These are phyloP conservation scores for Dryas alaskensis DNA, from an alignment of 306 rosid genomes.

Conservation along the genomic window DNA sequence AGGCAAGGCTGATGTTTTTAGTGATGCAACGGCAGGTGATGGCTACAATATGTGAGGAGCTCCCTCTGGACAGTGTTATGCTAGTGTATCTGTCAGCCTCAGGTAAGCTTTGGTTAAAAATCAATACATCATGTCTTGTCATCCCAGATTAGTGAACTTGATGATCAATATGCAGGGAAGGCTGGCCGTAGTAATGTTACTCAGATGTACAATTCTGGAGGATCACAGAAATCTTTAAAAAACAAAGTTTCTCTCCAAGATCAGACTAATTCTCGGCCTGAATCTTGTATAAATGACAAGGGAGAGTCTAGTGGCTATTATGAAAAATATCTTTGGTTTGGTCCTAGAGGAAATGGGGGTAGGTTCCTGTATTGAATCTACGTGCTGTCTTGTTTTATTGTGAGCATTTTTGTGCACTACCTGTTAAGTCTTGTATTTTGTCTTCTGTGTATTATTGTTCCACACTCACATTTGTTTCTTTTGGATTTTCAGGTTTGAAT, in stretches of 20 bases:
- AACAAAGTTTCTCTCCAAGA: constrained; percentile 56
- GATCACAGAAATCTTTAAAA: constrained; percentile 57
- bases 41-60: constrained; percentile 98
- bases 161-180: constrained; percentile 63
- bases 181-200: constrained; percentile 47
- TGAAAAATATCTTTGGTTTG: constrained; percentile 81
- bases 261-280: constrained; percentile 44
- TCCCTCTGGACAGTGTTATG: constrained; percentile 75
- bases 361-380: constrained; percentile 34
- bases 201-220: constrained; percentile 51
- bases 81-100: constrained; percentile 87
- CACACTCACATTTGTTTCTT: constrained; percentile 24
- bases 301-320: constrained; percentile 52
- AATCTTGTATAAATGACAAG: constrained; percentile 57
- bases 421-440: neutral
- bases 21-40: constrained; percentile 57
- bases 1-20: constrained; percentile 28
- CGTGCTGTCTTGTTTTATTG: neutral
- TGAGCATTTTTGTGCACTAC: neutral
- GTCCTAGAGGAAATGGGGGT: constrained; percentile 86
- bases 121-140: constrained; percentile 21
- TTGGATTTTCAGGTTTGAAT: constrained; percentile 62
- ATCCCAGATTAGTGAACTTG: constrained; percentile 38
- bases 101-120: constrained; percentile 53
- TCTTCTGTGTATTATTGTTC: constrained; percentile 16